Percentiles rank a stretch among this genome's conserved stretches.
Conservation (phyloP, 306 rosid genomes). For the Prunus persica region Prunus_persica_NCBIv2 NC_034009.1:26621501-26622000, state of each 20-base stretch:
- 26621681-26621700: background rate
- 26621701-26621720: background rate
- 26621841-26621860: background rate
- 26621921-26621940: too few relatives aligned
- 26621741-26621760: background rate
- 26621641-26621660: background rate
- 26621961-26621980: too few relatives aligned
- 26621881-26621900: background rate
- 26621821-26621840: background rate
- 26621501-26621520: background rate
- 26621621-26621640: background rate
- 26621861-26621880: background rate
- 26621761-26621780: too few relatives aligned
- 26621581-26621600: background rate
- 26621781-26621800: background rate
- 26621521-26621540: background rate
- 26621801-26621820: background rate
- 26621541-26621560: background rate
- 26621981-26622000: too few relatives aligned
- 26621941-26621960: too few relatives aligned
- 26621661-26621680: background rate
- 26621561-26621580: slow-evolving; percentile 2
- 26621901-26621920: background rate
- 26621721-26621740: too few relatives aligned
- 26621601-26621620: background rate